Evolutionary conservation across 495 filamentous ascomycete species (phyloP), one percentile per base, ranked within the genome.

Genomic region (Penicillium bialowiezense): DNA sequence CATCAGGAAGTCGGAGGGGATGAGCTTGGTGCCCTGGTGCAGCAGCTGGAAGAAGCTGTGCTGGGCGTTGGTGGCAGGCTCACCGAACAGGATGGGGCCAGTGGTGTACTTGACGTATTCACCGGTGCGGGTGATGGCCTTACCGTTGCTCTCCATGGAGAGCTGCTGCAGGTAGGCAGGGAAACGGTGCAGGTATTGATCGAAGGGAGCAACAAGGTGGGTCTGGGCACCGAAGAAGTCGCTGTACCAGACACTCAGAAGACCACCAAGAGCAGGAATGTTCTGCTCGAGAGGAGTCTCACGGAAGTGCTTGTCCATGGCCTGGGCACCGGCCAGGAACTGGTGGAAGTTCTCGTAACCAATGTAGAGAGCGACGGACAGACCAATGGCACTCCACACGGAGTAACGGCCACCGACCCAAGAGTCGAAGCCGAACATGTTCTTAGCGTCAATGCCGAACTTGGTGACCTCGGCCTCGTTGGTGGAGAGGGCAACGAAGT

Each of bases 11-110:
- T 98, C 93, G 52, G 91, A 86, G 9, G 93, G 93, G 63, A 98
- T 97, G 54, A 98, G 85, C 81, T 97, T 97, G 57, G 95, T 97
- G 56, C 93, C 93, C 74, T 98, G 93, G 77, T 98, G 93, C 32
- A 98, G 82, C 41, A 98, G 85, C 79, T 98, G 93, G 85, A 92
- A 98, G 84, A 98, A 98, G 48, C 93, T 97, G 82, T 98, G 93
- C 79, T 98, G 93, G 50, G 93, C 93, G 67, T 98, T 98, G 69
- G 93, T 98, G 67, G 91, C 93, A 44, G 93, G 93, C 77, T 97
- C 93, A 61, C 93, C 93, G 68, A 98, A 98, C 44, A 98, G 74
- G 70, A 98, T 88, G 17, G 93, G 80, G 19, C 88, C 93, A 13
- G 93, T 98, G 42, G 91, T 96, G 77, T 97, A 97, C 69, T 96